Percentiles rank a stretch among this genome's conserved stretches.
Evolutionary conservation across 805 yeast species (phyloP).

Genomic region (Kockiozyma suomiensis): DNA sequence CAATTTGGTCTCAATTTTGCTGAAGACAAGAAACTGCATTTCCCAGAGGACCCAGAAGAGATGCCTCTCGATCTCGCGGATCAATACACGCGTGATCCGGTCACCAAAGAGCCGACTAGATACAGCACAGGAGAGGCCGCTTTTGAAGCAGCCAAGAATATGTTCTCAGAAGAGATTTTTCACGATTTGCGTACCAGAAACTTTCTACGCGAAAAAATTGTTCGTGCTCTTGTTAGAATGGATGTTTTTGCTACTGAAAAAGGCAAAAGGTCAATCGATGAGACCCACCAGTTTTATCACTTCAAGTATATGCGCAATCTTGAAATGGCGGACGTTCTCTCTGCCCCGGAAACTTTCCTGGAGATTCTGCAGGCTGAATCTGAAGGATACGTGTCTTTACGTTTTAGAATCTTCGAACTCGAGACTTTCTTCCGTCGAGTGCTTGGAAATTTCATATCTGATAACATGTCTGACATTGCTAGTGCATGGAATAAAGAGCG

Average conservation of each 20-base stretch:
- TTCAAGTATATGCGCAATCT: constrained; percentile 88
- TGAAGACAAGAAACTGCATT: constrained; percentile 66
- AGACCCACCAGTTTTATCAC: constrained; percentile 79
- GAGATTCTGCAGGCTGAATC: constrained; percentile 92
- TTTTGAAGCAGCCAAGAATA: constrained; percentile 69
- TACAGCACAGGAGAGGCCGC: constrained; percentile 49
- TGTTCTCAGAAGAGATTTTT: constrained; percentile 75
- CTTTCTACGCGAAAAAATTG: constrained; percentile 60
- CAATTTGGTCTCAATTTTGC: constrained; percentile 81
- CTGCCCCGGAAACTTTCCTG: constrained; percentile 77
- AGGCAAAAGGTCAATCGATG: constrained; percentile 75
- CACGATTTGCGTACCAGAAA: constrained; percentile 80
- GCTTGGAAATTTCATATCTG: constrained; percentile 44
- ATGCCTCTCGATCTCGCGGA: constrained; percentile 65
- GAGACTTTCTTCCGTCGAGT: constrained; percentile 43
- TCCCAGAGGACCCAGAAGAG: constrained; percentile 66
- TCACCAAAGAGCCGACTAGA: constrained; percentile 34
- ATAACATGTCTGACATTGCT: constrained; percentile 66
- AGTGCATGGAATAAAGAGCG: constrained; percentile 81
- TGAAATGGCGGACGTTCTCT: constrained; percentile 70
- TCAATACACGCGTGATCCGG: constrained; percentile 34
- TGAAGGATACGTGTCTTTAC: constrained; percentile 60
- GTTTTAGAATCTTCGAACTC: constrained; percentile 19
- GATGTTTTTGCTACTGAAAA: constrained; percentile 82
- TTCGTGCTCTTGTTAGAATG: constrained; percentile 59